Conservation (phyloP, 805 yeast species). For the Blastobotrys mokoenaii region DNA sequence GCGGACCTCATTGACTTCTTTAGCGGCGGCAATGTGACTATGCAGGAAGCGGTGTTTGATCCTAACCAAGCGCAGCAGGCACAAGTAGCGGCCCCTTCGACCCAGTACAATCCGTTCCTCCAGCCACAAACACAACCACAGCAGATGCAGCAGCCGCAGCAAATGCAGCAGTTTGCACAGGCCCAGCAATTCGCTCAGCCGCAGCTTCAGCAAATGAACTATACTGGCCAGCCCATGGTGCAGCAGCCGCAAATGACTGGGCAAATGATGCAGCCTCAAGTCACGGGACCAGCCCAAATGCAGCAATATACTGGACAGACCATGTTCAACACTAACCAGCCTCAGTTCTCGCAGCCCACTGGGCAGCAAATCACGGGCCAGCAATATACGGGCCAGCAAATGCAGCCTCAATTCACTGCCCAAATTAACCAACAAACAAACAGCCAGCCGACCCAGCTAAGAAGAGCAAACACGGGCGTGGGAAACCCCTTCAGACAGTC, state of each 20-base stretch:
- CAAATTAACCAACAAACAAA: conserved; percentile 17
- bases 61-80: conserved; percentile 18
- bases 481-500: conserved; percentile 18
- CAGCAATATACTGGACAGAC: too few relatives aligned
- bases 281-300: too few relatives aligned
- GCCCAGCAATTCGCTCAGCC: conserved; percentile 12
- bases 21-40: conserved; percentile 33
- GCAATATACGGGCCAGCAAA: background rate
- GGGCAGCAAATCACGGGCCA: too few relatives aligned
- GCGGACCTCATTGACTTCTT: conserved; percentile 73
- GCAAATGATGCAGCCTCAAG: too few relatives aligned
- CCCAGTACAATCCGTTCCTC: conserved; percentile 17
- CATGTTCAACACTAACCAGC: too few relatives aligned
- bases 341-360: too few relatives aligned
- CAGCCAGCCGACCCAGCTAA: conserved; percentile 9
- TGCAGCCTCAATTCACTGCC: conserved; percentile 9
- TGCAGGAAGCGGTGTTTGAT: conserved; percentile 8
- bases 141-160: conserved; percentile 15
- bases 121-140: conserved; percentile 17
- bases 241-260: conserved; percentile 1
- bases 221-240: conserved; percentile 15
- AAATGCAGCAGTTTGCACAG: conserved; percentile 19
- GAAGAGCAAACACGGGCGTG: conserved; percentile 12
- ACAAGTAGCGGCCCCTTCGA: background rate
- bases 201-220: too few relatives aligned